Evolutionary conservation across 345 rosid species (phyloP), one percentile per base, ranked within the genome.

Genomic region (Citrus reticulata): DNA sequence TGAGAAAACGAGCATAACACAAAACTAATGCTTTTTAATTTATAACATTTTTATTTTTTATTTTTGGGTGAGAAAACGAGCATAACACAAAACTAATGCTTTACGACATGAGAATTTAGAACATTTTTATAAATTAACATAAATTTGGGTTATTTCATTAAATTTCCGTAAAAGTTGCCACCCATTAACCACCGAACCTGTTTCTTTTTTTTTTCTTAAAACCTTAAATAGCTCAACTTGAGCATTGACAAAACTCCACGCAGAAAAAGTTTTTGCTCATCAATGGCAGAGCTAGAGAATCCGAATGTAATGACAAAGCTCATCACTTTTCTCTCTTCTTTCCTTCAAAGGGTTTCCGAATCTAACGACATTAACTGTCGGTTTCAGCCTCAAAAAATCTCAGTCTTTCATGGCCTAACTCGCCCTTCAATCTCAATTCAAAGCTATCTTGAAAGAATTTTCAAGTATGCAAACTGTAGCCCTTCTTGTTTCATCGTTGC

Each of bases 381-480:
- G 64, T 71, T 88, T 77, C 86, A 81, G 51, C 73, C 88, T 2
- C 91, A 88, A 86, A 88, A 82, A n/a, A 79, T 86, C 6, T 93
- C 98, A 0, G 91, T 90, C 37, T 95, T 95, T 55, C 93, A 95
- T 58, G 98, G 98, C 68, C 80, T 92, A 0, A 84, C 87, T 65
- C 91, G 92, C 22, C 98, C 98, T 0, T 75, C 89, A 9, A 93
- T 95, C 67, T 90, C 98, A 27, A 88, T 95, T 65, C 97, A 87
- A 37, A 80, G 86, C 81, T 93, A 95, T 73, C 78, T 95, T 11
- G 91, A 92, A 81, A 87, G 98, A 84, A 93, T 95, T 62, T 87
- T 89, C 86, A 91, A 92, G 87, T 93, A 93, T 60, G 97, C 98
- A 0, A 95, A 95, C 78, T 95, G 98, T 70, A 95, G 98, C 82